These are phyloP conservation scores for Xylariaceae sp. DNA, from an alignment of 2,329 filamentous ascomycete genomes.

Conservation along the genomic window DNA sequence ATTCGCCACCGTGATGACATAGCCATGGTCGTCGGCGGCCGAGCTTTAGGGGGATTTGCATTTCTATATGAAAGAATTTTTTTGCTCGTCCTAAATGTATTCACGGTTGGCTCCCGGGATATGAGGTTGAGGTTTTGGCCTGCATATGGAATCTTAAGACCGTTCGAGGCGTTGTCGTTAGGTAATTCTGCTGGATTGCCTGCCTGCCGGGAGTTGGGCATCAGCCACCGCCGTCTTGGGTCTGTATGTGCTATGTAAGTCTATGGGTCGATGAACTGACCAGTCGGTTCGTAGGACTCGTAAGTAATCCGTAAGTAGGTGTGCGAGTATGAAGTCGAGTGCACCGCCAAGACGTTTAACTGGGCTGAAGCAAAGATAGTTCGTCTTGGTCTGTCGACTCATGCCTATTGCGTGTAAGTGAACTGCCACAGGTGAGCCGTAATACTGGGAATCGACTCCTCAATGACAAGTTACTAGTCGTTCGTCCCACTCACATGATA, in stretches of 20 bases:
- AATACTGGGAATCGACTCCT: background rate
- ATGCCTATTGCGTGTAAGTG: background rate
- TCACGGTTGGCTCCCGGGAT: background rate
- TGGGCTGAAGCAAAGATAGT: background rate
- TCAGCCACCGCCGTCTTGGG: background rate
- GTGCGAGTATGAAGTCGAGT: background rate
- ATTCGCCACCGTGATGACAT: background rate
- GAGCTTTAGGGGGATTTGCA: background rate
- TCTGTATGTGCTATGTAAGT: background rate
- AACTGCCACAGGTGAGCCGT: background rate
- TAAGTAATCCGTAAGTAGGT: background rate
- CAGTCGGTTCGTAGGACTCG: background rate
- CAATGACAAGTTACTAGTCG: background rate
- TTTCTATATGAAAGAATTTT: background rate
- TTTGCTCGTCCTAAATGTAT: background rate
- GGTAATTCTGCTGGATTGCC: background rate
- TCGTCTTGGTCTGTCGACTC: background rate
- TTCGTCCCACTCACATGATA: conserved; percentile 6
- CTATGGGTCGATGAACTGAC: background rate
- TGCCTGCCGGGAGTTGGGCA: background rate
- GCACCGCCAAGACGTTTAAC: background rate
- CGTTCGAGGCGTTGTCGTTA: background rate
- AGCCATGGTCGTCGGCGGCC: background rate
- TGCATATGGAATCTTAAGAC: background rate
- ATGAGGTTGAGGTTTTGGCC: background rate